A percentile compares a stretch with the other conserved stretches of the same genome.
These are phyloP conservation scores for Collybiopsis luxurians DNA, from an alignment of 768 basidiomycete genomes.

Conservation along the genomic window DNA sequence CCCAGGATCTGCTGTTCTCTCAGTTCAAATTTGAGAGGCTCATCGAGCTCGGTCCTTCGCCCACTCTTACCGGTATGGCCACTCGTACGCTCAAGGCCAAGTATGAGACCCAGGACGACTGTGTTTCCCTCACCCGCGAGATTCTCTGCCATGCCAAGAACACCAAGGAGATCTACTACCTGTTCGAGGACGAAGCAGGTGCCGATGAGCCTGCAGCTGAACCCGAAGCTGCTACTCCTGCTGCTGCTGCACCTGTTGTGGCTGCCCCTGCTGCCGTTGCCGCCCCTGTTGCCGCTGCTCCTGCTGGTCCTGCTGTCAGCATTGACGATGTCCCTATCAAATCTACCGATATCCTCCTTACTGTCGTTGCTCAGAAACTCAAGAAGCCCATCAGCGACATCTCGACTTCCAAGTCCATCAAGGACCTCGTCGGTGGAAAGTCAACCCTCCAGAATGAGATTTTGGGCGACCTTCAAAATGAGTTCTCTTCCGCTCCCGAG, in stretches of 20 bases:
- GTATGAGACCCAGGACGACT: conserved; percentile 88
- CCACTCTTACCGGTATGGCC: conserved; percentile 95
- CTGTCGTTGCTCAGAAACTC: conserved; percentile 95
- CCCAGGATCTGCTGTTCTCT: conserved; percentile 91
- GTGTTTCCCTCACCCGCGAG: conserved; percentile 69
- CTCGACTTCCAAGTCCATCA: conserved; percentile 90
- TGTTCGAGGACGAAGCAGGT: conserved; percentile 85
- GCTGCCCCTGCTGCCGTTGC: conserved; percentile 43
- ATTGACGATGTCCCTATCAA: conserved; percentile 92
- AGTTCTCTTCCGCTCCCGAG: conserved; percentile 93
- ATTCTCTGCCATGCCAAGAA: conserved; percentile 96
- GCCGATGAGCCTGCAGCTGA: conserved; percentile 34
- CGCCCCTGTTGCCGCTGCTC: conserved; percentile 41
- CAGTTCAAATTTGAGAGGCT: conserved; percentile 87
- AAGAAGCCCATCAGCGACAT: conserved; percentile 94
- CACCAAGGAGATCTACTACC: conserved; percentile 95
- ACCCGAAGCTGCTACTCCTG: conserved; percentile 26
- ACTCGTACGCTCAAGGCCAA: conserved; percentile 87
- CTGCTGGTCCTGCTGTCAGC: conserved; percentile 62
- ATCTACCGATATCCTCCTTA: conserved; percentile 81
- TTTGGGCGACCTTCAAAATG: conserved; percentile 92
- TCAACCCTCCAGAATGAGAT: conserved; percentile 99
- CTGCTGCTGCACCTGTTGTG: conserved; percentile 36
- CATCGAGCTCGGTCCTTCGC: conserved; percentile 95
- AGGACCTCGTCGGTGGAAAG: conserved; percentile 97